Evolutionary conservation across 768 basidiomycete species (phyloP), one percentile per base, ranked within the genome.

Genomic region (Hirschioporus abietinus): DNA sequence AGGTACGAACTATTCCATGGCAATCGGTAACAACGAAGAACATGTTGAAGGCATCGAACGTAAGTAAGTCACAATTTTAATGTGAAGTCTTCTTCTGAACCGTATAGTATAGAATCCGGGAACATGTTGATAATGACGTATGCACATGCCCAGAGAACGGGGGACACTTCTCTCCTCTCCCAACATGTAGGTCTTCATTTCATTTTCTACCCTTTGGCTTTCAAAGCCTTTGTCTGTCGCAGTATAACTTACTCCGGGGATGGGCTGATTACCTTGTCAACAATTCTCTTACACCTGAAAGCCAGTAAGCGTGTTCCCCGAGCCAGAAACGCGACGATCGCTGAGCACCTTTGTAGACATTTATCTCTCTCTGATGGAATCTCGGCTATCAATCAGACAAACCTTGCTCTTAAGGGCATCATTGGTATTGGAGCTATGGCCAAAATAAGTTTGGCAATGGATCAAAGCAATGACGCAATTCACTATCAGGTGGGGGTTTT

Each of bases 41-140:
- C 58, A 59, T 59, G 9, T 3, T 26, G 58, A 59, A 26, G 58
- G 58, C n/a, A 59, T 59, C 7, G 58, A 59, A 9, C 58, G 58
- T 59, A 59, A 59, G 58, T 59, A n/a, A 59, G 2, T 59, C 25
- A 7, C 58, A 3, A 26, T 59, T 9, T 59, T 9, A n/a, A 26
- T 26, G 58, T 26, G 9, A 3, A 2, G 58, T 59, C 58, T 3
- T n/a, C n/a, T 59, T 26, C 4, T 9, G 20, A 26, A 59, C 25
- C 58, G n/a, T 9, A 59, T 4, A 7, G 30, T 30, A 8, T 8
- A 59, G 58, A 59, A 59, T 4, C 58, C n/a, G 89, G 88, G 18
- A 90, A 91, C 71, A 89, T 89, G 86, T 77, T 90, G 7, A 88
- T 89, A 74, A 89, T 89, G 88, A 79, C 86, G 1, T 76, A 88